Base-by-base conservation (phyloP, 2,329 filamentous ascomycete genomes). In the Tympanopsis confertula region DNA sequence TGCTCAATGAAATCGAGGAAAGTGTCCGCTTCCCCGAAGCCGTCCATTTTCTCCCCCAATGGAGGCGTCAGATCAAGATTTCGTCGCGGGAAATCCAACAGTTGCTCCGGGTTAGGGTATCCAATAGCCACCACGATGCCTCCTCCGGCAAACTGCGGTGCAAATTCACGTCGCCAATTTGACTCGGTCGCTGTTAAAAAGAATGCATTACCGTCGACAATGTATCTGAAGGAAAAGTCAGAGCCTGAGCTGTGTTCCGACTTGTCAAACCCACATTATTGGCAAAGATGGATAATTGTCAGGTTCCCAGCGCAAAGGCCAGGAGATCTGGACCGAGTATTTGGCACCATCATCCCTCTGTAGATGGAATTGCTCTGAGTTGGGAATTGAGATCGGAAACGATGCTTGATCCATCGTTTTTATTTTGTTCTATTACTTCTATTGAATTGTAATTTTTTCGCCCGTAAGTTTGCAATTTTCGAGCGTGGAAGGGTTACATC, bases 1-100 rank as follows among this genome's bases (percentile, higher is more conserved):
- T 52, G 50, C 35, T 61, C 50, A 19, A 69, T 61, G 39, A 66
- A 65, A 1, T 54, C 42, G 2, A 69, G 53, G 17, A 70, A 65
- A 5, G 57, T 50, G 35, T 65, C 55, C 0, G 65, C 67, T 22
- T 65, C 65, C 4, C 65, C 65, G 20, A 54, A 53, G 2, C 36
- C 40, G 10, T 50, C 50, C 0, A 47, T 48, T 3, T 39, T 40
- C 7, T 49, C 49, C 0, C 45, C 40, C 3, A 48, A 43, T 2
- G 45, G 44, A 2, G 56, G 53, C 1, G 52, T 58, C 17, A 59
- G 46, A 33, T 58, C 54, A 4, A 48, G 48, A 0, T 43, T 47
- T 3, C 56, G 38, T 4, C 55, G 51, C 20, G 44, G 45, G 38
- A 59, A 43, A 13, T 44, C 47, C 12, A 45, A 45, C 5, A 45